A percentile compares a stretch with the other conserved stretches of the same genome.
phyloP scores from a whole-genome alignment of 2,329 filamentous ascomycete genomes.

The Dendrostoma leiphaemia region DNA sequence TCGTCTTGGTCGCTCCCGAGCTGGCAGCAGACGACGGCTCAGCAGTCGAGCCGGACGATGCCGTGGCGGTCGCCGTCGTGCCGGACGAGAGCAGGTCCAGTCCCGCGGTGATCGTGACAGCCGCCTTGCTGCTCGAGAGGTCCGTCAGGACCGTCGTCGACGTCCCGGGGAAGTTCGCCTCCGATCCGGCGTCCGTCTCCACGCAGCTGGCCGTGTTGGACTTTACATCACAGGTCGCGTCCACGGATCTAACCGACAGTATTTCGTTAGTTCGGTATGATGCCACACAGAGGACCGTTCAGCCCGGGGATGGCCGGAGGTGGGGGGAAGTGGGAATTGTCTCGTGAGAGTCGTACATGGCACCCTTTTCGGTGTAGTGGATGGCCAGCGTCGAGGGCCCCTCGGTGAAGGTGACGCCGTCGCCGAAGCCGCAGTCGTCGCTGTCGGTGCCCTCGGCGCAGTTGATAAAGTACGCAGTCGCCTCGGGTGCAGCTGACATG shows the following conservation, averaged over 20 bases:
- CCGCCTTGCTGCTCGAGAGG: not conserved
- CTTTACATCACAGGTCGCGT: conserved; percentile 3
- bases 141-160: not conserved
- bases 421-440: conserved; percentile 15
- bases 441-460: conserved; percentile 15
- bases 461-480: conserved; percentile 7
- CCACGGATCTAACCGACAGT: not conserved
- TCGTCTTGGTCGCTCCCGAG: conserved; percentile 6
- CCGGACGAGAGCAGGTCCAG: conserved; percentile 9
- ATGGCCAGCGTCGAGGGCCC: conserved; percentile 3
- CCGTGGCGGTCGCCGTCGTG: not conserved
- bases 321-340: no score
- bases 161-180: conserved; percentile 9
- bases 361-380: conserved; percentile 6
- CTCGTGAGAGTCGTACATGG: no score
- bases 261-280: no score
- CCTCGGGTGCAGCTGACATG: conserved; percentile 8
- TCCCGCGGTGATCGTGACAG: conserved; percentile 15
- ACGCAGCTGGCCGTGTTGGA: conserved; percentile 2
- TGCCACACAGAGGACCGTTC: no score
- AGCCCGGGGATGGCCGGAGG: no score
- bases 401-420: conserved; percentile 5
- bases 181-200: not conserved
- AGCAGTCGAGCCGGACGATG: not conserved
- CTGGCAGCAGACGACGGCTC: not conserved